These are phyloP conservation scores for Gossypioides kirkii DNA, from an alignment of 345 rosid species.

Conservation along the genomic window DNA sequence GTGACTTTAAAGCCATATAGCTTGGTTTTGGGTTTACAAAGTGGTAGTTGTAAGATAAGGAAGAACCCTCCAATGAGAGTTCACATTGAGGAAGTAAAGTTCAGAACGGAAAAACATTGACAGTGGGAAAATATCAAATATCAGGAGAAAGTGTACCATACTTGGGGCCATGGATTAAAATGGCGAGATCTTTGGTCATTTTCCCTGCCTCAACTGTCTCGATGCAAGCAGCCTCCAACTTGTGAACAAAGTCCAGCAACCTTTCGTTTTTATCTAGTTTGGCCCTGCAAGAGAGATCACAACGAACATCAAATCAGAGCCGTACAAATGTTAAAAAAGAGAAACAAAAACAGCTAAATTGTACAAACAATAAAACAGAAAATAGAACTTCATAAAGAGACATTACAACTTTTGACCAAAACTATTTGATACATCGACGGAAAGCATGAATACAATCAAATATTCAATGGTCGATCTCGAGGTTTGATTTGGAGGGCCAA, in stretches of 20 bases:
- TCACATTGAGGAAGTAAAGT: neutral
- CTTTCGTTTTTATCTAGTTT: conserved; percentile 73
- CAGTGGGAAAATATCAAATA: neutral
- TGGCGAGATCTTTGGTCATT: conserved; percentile 97
- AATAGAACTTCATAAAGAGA: neutral
- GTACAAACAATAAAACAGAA: neutral
- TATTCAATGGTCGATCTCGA: too few species aligned
- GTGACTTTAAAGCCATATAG: neutral
- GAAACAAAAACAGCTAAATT: neutral
- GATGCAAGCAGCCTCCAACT: conserved; percentile 82
- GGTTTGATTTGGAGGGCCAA: too few species aligned
- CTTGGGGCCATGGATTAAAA: conserved; percentile 78
- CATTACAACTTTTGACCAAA: neutral
- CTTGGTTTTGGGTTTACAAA: neutral
- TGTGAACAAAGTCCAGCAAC: conserved; percentile 64
- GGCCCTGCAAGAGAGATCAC: conserved; percentile 52
- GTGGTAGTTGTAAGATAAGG: neutral
- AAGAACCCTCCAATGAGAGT: neutral
- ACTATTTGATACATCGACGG: neutral
- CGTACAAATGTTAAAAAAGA: neutral
- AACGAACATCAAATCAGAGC: neutral
- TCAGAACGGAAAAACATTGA: neutral
- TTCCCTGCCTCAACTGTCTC: conserved; percentile 82
- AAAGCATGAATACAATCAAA: neutral
- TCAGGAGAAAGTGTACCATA: conserved; percentile 25